These are phyloP conservation scores for Xylariaceae sp. DNA, from an alignment of 2,329 filamentous ascomycete genomes.

Conservation along the genomic window DNA sequence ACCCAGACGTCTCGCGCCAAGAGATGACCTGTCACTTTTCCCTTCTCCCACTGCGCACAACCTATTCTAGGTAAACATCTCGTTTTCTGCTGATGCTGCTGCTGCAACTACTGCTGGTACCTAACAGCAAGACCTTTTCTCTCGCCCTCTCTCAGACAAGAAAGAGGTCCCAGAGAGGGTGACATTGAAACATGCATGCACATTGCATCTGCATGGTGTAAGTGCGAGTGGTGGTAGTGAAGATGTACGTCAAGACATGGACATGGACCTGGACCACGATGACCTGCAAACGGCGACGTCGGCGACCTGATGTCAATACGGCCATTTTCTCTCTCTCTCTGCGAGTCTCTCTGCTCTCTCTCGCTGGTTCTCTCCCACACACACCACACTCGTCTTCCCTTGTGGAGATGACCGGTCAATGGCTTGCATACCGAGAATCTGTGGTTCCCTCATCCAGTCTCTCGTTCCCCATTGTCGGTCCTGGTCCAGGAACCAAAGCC, in stretches of 20 bases:
- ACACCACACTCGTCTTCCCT: neutral
- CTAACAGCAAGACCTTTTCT: too few species aligned
- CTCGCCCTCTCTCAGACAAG: neutral
- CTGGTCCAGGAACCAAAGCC: neutral
- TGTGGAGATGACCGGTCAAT: constrained; percentile 10
- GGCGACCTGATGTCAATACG: constrained; percentile 1
- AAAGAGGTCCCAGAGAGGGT: neutral
- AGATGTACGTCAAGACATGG: neutral
- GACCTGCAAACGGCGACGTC: neutral
- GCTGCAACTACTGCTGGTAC: too few species aligned
- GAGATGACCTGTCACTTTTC: neutral
- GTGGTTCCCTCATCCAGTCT: neutral
- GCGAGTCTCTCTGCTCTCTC: too few species aligned
- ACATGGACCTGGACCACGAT: too few species aligned
- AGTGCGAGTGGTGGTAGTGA: neutral
- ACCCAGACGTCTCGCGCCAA: neutral
- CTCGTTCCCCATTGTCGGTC: neutral
- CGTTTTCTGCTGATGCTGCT: neutral
- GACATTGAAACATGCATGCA: neutral
- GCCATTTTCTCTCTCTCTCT: too few species aligned
- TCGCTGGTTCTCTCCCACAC: too few species aligned
- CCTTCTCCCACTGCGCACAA: neutral
- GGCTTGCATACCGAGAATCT: constrained; percentile 15
- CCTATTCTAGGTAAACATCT: neutral
- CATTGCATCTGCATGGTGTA: neutral